Percentiles rank a stretch among this genome's conserved stretches.
phyloP scores from a whole-genome alignment of 345 rosid species.

The Gossypium anomalum region DNA sequence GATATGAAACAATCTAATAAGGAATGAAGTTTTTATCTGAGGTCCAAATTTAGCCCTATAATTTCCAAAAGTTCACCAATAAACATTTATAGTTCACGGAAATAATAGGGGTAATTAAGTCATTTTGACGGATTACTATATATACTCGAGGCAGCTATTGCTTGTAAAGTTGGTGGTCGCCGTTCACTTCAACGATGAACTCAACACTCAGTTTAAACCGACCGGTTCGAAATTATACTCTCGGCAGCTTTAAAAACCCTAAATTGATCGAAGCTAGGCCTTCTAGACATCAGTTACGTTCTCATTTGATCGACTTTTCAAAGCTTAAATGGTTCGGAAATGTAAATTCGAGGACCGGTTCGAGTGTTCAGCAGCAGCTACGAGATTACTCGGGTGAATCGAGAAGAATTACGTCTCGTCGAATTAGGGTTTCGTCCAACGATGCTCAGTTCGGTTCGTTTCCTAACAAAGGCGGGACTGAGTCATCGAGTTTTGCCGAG shows the following conservation, averaged over 20 bases:
- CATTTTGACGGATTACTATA: not conserved
- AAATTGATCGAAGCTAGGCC: not conserved
- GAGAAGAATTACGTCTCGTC: constrained; percentile 22
- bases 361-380: constrained; percentile 11
- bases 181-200: constrained; percentile 18
- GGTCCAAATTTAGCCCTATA: too few relatives aligned
- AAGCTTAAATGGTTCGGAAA: constrained; percentile 9
- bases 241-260: constrained; percentile 1
- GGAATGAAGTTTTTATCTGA: too few relatives aligned
- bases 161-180: not conserved
- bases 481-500: constrained; percentile 53
- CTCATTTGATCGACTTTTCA: constrained; percentile 11
- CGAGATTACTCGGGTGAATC: constrained; percentile 17
- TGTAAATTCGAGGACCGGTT: constrained; percentile 9
- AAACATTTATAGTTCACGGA: not conserved
- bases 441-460: constrained; percentile 37
- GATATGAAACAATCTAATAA: too few relatives aligned
- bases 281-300: constrained; percentile 7
- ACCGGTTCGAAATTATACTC: not conserved
- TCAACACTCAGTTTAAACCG: constrained; percentile 5
- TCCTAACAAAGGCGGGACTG: constrained; percentile 27
- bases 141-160: not conserved
- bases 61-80: not conserved
- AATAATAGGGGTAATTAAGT: not conserved
- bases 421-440: constrained; percentile 42